A percentile compares a stretch with the other conserved stretches of the same genome.
Evolutionary conservation across 116 monocot species (phyloP).

Genomic region (Iris pallida): DNA sequence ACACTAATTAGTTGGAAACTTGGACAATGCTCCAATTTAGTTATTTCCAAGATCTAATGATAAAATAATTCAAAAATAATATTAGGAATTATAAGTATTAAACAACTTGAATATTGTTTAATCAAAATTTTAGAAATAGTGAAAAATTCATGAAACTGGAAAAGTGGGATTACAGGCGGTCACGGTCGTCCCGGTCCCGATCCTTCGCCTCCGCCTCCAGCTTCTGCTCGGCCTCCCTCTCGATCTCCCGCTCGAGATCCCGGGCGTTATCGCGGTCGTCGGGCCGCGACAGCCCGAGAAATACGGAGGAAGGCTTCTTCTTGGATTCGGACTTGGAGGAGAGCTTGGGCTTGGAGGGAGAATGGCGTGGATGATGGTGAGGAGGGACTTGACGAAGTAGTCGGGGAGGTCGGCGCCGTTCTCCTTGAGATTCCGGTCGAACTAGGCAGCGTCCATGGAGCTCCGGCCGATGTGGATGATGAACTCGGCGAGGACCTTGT

Average conservation of each 20-base stretch:
- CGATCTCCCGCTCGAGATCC: slow-evolving; percentile 29
- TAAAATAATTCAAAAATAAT: too few species aligned
- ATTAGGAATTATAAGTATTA: too few species aligned
- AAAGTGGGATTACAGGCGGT: too few species aligned
- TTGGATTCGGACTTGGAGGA: slow-evolving; percentile 25
- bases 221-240: slow-evolving; percentile 13
- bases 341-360: too few species aligned
- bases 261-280: slow-evolving; percentile 38
- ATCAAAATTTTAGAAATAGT: too few species aligned
- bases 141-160: too few species aligned
- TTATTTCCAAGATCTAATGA: too few species aligned
- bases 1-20: too few species aligned
- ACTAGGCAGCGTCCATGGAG: slow-evolving; percentile 55
- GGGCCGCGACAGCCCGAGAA: slow-evolving; percentile 30
- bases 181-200: slow-evolving; percentile 6
- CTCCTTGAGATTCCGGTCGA: slow-evolving; percentile 74
- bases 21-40: too few species aligned
- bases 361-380: slow-evolving; percentile 92
- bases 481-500: slow-evolving; percentile 53
- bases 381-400: slow-evolving; percentile 89
- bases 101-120: too few species aligned
- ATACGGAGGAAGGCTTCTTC: slow-evolving; percentile 6
- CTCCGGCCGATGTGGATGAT: slow-evolving; percentile 48
- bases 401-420: slow-evolving; percentile 89
- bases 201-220: not conserved